A percentile compares a stretch with the other conserved stretches of the same genome.
Conservation (phyloP, 208 protist species). For the Naegleria lovaniensis region DNA sequence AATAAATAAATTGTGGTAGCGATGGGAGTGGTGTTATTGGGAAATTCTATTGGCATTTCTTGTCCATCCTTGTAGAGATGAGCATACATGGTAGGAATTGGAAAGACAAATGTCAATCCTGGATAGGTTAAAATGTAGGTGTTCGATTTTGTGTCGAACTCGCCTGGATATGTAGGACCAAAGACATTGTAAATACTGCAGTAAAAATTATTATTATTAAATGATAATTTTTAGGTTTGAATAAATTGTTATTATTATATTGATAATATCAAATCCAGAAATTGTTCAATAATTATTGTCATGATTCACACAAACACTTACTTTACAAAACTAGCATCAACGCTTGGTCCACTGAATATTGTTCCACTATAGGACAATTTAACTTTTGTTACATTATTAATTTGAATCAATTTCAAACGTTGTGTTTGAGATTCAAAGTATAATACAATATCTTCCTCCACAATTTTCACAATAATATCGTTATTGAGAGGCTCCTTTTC, state of each 20-base stretch:
- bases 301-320: too few species aligned
- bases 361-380: neutral
- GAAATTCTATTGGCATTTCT: neutral
- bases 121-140: constrained; percentile 7
- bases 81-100: neutral
- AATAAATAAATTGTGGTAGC: neutral
- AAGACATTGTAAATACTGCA: constrained; percentile 22
- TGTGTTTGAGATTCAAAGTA: constrained; percentile 9
- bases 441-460: constrained; percentile 6
- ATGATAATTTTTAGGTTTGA: too few species aligned
- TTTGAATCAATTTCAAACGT: constrained; percentile 9
- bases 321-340: constrained; percentile 26
- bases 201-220: too few species aligned
- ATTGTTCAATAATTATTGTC: too few species aligned
- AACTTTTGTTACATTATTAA: neutral
- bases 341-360: neutral
- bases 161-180: neutral
- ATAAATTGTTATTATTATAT: too few species aligned
- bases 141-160: neutral
- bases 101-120: constrained; percentile 10
- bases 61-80: neutral
- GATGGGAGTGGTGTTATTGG: constrained; percentile 8
- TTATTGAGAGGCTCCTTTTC: neutral
- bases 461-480: neutral
- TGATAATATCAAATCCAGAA: too few species aligned